Evolutionary conservation across 768 basidiomycete species (phyloP), one percentile per base, ranked within the genome.

Genomic region (Artomyces pyxidatus): DNA sequence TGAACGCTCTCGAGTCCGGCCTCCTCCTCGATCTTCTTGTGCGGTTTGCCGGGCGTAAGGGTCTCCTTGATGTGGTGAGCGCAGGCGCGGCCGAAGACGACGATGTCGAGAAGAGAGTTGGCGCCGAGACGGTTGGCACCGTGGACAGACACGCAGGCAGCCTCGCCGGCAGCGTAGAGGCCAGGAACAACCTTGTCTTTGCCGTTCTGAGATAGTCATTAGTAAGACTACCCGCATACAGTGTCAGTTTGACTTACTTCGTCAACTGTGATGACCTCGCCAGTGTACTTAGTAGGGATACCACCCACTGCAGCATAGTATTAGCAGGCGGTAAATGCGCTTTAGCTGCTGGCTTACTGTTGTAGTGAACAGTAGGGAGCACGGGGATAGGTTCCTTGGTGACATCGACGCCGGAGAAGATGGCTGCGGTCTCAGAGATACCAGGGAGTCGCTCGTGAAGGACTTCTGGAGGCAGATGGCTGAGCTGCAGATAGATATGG

Each of bases 341-440:
- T 30, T 25, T 37, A 17, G 11, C 73, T n/a, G n/a, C n/a, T n/a
- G n/a, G n/a, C 90, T 71, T 67, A 95, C 92, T 93, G 68, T 98
- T 97, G 71, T 97, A 97, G 70, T 98, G 95, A 28, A 96, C 96
- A 35, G 96, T 99, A 26, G 96, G 96, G 54, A 99, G 70, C 23
- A 99, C 96, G 30, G 96, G 96, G 60, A 99, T 99, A 29, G 96
- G 96, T 66, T 98, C 95, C 74, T 99, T 98, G 54, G 96, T 98
- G 49, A 99, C 96, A 68, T 99, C 96, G 52, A 98, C 96, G 65
- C 96, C 96, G 58, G 90, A 80, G 73, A 99, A 99, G 65, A 99
- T 98, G 49, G 96, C 88, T 19, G 96, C 96, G 8, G 96, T 99
- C 75, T 99, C 96, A 42, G 96, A 98, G 64, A 99, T 99, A 77